phyloP scores from a whole-genome alignment of 2,329 filamentous ascomycete genomes.

The Botryotinia globosa region DNA sequence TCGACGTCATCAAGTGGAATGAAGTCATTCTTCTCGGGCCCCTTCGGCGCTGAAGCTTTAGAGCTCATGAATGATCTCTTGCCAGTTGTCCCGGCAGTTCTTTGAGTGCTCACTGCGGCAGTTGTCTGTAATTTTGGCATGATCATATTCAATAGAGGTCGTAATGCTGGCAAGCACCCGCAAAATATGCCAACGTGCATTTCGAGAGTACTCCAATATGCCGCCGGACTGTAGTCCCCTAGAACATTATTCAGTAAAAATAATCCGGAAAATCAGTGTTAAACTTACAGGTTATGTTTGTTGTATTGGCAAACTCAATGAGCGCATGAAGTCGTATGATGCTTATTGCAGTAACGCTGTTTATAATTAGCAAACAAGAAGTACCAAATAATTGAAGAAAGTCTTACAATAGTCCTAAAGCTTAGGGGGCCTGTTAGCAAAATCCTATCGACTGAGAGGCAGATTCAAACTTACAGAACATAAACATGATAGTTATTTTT shows the following conservation, averaged over 20 bases:
- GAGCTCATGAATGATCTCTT: neutral
- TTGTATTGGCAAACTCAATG: neutral
- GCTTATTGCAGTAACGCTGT: constrained; percentile 1
- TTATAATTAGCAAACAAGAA: neutral
- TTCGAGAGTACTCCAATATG: constrained; percentile 10
- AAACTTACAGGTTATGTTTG: constrained; percentile 6
- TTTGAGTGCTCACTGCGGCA: neutral
- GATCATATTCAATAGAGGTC: neutral
- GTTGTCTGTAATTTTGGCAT: neutral
- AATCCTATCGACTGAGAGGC: neutral
- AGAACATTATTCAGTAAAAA: neutral
- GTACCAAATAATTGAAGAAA: too few species aligned
- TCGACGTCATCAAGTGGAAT: constrained; percentile 2
- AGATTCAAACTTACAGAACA: constrained; percentile 41
- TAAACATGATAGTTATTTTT: constrained; percentile 47
- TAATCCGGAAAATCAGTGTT: neutral
- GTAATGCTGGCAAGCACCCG: constrained; percentile 1
- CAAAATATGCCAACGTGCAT: constrained; percentile 7
- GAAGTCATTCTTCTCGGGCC: constrained; percentile 1
- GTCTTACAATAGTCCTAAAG: constrained; percentile 3
- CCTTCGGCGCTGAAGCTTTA: neutral
- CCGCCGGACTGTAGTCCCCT: neutral
- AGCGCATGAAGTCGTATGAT: neutral
- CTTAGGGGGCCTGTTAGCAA: neutral
- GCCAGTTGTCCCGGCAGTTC: neutral